These are phyloP conservation scores for Cystoderma amianthinum DNA, from an alignment of 768 basidiomycete genomes.

Conservation along the genomic window DNA sequence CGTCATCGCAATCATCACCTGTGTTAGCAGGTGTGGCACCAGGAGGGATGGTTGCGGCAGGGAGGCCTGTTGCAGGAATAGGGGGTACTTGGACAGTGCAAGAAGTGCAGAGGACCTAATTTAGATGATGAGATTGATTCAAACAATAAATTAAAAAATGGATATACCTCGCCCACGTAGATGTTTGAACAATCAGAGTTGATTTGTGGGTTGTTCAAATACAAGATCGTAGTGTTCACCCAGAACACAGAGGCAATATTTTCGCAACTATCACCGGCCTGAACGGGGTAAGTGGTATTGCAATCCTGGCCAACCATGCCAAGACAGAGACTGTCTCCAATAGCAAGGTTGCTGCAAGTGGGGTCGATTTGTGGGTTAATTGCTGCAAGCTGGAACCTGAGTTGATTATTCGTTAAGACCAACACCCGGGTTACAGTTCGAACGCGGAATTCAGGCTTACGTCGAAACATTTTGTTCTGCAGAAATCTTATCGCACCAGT, in stretches of 20 bases:
- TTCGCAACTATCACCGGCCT: constrained; percentile 51
- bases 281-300: constrained; percentile 48
- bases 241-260: constrained; percentile 27
- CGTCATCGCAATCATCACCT: too few relatives aligned
- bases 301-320: constrained; percentile 59
- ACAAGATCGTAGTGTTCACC: constrained; percentile 49
- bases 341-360: background rate
- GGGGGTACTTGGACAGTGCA: constrained; percentile 15
- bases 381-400: background rate
- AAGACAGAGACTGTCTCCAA: constrained; percentile 43
- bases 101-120: constrained; percentile 18
- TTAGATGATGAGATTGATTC: background rate
- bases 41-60: constrained; percentile 2
- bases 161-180: constrained; percentile 67
- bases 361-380: background rate
- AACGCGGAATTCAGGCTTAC: too few relatives aligned
- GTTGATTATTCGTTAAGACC: background rate
- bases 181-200: constrained; percentile 50
- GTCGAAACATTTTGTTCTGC: background rate
- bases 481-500: background rate
- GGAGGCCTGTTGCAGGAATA: constrained; percentile 10
- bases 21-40: constrained; percentile 2
- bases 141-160: background rate
- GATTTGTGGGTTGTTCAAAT: constrained; percentile 72
- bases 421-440: background rate